Conservation (phyloP, 2,329 filamentous ascomycete species). For the Cercospora beticola region DNA sequence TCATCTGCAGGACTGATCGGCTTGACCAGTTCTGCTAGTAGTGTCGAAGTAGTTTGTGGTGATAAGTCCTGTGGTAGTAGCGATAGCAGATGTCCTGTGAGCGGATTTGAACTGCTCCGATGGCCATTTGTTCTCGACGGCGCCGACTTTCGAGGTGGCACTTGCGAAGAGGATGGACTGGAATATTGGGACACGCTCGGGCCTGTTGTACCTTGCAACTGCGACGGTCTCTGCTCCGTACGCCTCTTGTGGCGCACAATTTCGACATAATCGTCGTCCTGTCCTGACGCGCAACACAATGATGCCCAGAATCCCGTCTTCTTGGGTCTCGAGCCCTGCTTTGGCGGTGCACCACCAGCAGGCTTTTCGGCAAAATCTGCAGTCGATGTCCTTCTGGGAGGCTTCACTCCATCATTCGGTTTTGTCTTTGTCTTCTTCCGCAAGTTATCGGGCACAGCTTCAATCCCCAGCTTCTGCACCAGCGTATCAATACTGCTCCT, state of each 20-base stretch:
- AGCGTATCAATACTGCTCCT: constrained; percentile 84
- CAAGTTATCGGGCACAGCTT: constrained; percentile 18
- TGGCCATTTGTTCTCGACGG: constrained; percentile 16
- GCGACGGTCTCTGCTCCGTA: constrained; percentile 23
- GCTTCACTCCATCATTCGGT: constrained; percentile 10
- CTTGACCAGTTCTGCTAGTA: constrained; percentile 75
- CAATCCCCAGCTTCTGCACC: constrained; percentile 68
- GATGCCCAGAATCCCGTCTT: constrained; percentile 45
- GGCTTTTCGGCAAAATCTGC: constrained; percentile 22
- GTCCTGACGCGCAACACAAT: constrained; percentile 43
- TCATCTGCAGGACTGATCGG: constrained; percentile 73
- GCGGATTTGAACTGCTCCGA: constrained; percentile 28
- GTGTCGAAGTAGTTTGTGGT: constrained; percentile 65
- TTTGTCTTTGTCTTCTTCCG: constrained; percentile 13
- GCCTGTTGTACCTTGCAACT: constrained; percentile 2
- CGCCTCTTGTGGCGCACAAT: constrained; percentile 44
- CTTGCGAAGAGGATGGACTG: constrained; percentile 4
- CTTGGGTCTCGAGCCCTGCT: constrained; percentile 25
- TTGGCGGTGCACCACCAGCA: constrained; percentile 17
- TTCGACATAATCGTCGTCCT: constrained; percentile 47
- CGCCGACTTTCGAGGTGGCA: constrained; percentile 17
- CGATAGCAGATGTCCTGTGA: constrained; percentile 51
- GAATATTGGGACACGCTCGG: constrained; percentile 13
- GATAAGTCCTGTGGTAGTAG: constrained; percentile 69
- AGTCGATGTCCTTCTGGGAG: constrained; percentile 19